These are phyloP conservation scores for Neonectria punicea DNA, from an alignment of 2,329 filamentous ascomycete species.

Conservation along the genomic window DNA sequence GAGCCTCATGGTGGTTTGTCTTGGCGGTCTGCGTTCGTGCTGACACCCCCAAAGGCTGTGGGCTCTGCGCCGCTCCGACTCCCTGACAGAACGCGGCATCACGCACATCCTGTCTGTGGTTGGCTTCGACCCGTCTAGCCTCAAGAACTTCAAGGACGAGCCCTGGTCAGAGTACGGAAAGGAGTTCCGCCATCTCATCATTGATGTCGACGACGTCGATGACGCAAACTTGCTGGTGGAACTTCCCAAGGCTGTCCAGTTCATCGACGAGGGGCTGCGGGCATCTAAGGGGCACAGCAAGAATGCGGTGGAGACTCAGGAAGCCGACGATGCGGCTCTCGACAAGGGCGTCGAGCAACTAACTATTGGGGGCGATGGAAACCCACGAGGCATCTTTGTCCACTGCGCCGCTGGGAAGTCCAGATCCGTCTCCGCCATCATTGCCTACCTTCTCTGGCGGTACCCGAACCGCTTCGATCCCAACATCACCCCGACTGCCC, in stretches of 20 bases:
- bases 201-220: conserved; percentile 91
- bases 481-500: conserved; percentile 46
- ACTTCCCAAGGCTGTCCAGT: conserved; percentile 80
- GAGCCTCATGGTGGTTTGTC: not conserved
- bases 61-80: conserved; percentile 76
- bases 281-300: conserved; percentile 22
- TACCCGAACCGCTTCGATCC: conserved; percentile 64
- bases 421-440: conserved; percentile 83
- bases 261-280: conserved; percentile 80
- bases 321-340: conserved; percentile 35
- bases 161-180: conserved; percentile 61
- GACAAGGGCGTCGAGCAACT: conserved; percentile 32
- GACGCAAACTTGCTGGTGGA: conserved; percentile 88
- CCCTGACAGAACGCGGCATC: conserved; percentile 78
- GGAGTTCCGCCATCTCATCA: conserved; percentile 76
- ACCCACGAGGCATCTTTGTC: conserved; percentile 61
- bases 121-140: conserved; percentile 57
- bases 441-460: conserved; percentile 85
- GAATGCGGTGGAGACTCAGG: conserved; percentile 21
- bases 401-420: conserved; percentile 96
- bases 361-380: conserved; percentile 30
- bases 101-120: conserved; percentile 92
- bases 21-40: not conserved
- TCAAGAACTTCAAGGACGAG: conserved; percentile 61
- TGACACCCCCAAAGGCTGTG: conserved; percentile 71